These are phyloP conservation scores for Metarhizium sp. DNA, from an alignment of 2,329 filamentous ascomycete species.

Conservation along the genomic window DNA sequence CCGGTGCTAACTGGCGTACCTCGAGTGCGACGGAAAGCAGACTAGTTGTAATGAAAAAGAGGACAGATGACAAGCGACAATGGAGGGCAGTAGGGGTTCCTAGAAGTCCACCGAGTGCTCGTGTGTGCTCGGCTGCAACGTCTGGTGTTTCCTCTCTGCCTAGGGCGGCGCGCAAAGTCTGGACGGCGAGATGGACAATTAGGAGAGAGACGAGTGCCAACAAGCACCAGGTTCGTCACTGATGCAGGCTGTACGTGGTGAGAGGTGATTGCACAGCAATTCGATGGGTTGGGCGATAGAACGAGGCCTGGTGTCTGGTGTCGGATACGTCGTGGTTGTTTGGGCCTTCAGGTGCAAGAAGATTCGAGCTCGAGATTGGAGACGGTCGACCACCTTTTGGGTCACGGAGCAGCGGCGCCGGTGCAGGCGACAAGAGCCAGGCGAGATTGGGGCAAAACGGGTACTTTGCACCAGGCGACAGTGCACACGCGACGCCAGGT, in stretches of 20 bases:
- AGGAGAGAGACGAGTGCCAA: constrained; percentile 5
- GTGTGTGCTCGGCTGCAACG: constrained; percentile 4
- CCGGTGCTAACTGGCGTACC: constrained; percentile 3
- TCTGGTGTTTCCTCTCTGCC: constrained; percentile 1
- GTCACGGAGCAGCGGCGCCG: constrained; percentile 5
- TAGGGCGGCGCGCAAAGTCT: constrained; percentile 5
- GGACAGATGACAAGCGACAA: not conserved
- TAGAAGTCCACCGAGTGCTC: not conserved
- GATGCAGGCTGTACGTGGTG: not conserved
- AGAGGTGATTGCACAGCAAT: not conserved
- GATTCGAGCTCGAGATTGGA: constrained; percentile 21
- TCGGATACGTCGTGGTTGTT: constrained; percentile 7
- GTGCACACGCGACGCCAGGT: constrained; percentile 11
- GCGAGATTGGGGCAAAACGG: constrained; percentile 6
- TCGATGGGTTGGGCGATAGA: constrained; percentile 4
- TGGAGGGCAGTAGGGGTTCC: not conserved
- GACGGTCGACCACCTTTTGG: constrained; percentile 9
- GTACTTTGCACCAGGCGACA: constrained; percentile 9
- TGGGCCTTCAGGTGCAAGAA: constrained; percentile 18
- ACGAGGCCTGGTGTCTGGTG: not conserved
- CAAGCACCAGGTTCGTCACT: not conserved
- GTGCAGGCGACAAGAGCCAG: constrained; percentile 1
- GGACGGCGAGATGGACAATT: not conserved
- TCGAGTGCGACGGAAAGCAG: not conserved
- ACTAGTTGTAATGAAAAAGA: not conserved